Percentiles rank a stretch among this genome's conserved stretches.
Conservation (phyloP, 164 flowering plant genomes). For the Annona cherimola region DNA sequence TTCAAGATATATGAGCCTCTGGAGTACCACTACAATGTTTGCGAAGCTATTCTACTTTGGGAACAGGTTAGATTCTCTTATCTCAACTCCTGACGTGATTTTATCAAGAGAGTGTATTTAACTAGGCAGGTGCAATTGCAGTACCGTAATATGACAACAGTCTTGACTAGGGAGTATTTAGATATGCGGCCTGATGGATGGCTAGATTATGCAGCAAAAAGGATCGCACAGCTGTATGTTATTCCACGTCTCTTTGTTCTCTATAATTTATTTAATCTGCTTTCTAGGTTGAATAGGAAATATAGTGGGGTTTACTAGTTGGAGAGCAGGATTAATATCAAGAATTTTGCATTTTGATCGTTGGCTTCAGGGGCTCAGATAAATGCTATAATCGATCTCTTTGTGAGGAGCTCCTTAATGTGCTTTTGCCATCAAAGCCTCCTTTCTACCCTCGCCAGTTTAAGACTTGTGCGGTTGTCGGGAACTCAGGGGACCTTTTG, state of each 20-base stretch:
- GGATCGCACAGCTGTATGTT: slow-evolving; percentile 94
- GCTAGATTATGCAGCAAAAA: slow-evolving; percentile 89
- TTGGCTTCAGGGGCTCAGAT: slow-evolving; percentile 57
- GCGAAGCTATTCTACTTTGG: slow-evolving; percentile 90
- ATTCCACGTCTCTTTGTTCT: slow-evolving; percentile 6
- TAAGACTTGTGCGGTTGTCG: slow-evolving; percentile 92
- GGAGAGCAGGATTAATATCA: not conserved
- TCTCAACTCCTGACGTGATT: not conserved
- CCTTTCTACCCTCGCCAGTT: slow-evolving; percentile 96
- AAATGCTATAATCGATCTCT: slow-evolving; percentile 81
- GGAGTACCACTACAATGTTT: slow-evolving; percentile 83
- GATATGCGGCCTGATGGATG: slow-evolving; percentile 97
- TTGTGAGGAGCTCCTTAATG: slow-evolving; percentile 92
- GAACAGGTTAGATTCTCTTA: slow-evolving; percentile 62
- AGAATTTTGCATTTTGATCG: slow-evolving; percentile 1
- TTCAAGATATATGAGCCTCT: slow-evolving; percentile 77
- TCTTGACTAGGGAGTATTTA: slow-evolving; percentile 92
- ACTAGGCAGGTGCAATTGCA: slow-evolving; percentile 38
- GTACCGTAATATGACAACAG: slow-evolving; percentile 99
- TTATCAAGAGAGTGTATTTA: slow-evolving; percentile 6
- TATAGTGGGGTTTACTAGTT: too few species aligned
- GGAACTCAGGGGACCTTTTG: slow-evolving; percentile 93
- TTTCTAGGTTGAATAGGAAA: not conserved
- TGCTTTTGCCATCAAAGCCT: slow-evolving; percentile 79
- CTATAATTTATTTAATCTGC: not conserved